Conservation (phyloP, 345 rosid species). For the Rhodomyrtus tomentosa region DNA sequence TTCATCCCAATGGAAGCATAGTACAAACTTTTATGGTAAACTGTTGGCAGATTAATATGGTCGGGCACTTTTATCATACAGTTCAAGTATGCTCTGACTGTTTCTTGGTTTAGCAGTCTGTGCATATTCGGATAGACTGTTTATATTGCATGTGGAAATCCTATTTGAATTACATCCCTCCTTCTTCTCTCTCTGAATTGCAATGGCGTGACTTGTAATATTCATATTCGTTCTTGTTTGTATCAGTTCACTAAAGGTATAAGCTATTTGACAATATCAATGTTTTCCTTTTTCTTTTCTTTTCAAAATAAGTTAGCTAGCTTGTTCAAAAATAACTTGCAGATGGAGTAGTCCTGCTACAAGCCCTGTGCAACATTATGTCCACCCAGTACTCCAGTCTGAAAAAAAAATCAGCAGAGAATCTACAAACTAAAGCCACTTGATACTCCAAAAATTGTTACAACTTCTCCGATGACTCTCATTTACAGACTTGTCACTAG, state of each 20-base stretch:
- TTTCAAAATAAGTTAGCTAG: background rate
- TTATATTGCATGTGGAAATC: background rate
- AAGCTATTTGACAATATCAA: background rate
- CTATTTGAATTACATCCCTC: background rate
- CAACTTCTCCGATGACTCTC: background rate
- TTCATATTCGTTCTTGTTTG: background rate
- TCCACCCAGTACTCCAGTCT: background rate
- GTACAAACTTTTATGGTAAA: background rate
- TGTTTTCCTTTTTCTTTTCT: background rate
- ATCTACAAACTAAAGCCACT: background rate
- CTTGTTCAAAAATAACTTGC: background rate
- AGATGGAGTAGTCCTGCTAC: background rate
- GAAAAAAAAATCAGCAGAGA: background rate
- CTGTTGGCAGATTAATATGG: background rate
- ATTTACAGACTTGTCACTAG: background rate
- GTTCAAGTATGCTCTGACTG: background rate
- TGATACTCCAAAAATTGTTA: background rate
- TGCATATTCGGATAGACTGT: background rate
- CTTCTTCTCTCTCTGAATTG: background rate
- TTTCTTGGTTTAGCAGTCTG: background rate
- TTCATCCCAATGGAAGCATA: background rate
- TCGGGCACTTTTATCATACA: background rate
- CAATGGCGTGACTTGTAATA: background rate
- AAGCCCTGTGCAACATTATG: background rate
- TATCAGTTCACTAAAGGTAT: background rate